Base-by-base conservation (phyloP, 176 grass and related monocot species). In the Tuctoria greenei region DNA sequence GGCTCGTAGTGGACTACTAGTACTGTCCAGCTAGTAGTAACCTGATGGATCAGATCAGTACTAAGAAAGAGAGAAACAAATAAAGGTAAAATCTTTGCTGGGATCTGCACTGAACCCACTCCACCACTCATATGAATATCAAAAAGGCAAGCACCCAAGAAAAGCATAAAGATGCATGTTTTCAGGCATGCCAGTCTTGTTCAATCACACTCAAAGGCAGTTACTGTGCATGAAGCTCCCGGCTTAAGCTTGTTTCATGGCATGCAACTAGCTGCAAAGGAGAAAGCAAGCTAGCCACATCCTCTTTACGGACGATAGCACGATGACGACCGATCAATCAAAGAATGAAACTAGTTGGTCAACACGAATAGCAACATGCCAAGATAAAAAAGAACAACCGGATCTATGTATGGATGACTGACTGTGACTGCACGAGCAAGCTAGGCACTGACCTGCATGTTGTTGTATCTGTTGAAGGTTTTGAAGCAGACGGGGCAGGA, bases 391-490 rank as follows among this genome's bases (percentile, higher is more conserved):
- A 13, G 11, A 52, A 36, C 15, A 28, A 15, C 5, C n/a, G 11
- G 21, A 39, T 60, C 36, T 49, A 37, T 44, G 5, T 27, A 14
- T 20, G 5, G 27, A 26, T 75, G 51, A 20, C 8, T 18, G 44
- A 52, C 44, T 37, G 6, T 56, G 2, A 54, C 54, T 44, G 21
- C 16, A 69, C 8, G n/a, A n/a, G 42, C 41, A 37, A 50, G 5
- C 1, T 3, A 35, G 57, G 61, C 64, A 59, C 72, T 75, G 75
- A 98, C 95, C 88, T 98, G 95, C 95, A 98, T 98, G 79, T 98
- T 98, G 65, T 98, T 98, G 82, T 98, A 98, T 92, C 95, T 47
- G 67, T 98, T 98, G 86, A 98, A 98, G 47, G 95, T 98, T 65
- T 98, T 98, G 77, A 73, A 92, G 77, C 95, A 98, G 74, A 98